These are phyloP conservation scores for Pseudogymnoascus sp. DNA, from an alignment of 2,329 filamentous ascomycete genomes.

Conservation along the genomic window DNA sequence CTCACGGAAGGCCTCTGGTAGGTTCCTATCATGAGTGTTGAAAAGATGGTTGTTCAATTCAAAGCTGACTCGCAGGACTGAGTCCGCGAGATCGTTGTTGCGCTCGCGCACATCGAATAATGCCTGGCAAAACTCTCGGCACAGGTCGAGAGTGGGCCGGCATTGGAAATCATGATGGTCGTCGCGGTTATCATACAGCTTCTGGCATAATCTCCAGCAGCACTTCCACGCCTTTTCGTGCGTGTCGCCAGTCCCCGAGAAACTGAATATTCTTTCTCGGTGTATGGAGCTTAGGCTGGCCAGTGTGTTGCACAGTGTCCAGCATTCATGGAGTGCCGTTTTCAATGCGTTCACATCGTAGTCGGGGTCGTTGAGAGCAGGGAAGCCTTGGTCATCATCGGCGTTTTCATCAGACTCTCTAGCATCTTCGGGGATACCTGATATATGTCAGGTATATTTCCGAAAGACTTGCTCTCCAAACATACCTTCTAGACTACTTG, in stretches of 20 bases:
- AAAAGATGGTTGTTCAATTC: conserved; percentile 94
- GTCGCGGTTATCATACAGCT: conserved; percentile 73
- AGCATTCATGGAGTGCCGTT: conserved; percentile 76
- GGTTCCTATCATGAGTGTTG: conserved; percentile 75
- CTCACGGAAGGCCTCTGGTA: conserved; percentile 82
- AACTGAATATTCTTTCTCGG: conserved; percentile 68
- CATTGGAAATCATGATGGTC: conserved; percentile 61
- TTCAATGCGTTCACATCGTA: conserved; percentile 60
- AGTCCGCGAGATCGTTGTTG: conserved; percentile 72
- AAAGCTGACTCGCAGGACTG: conserved; percentile 83
- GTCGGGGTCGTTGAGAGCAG: conserved; percentile 31
- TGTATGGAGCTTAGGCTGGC: conserved; percentile 79
- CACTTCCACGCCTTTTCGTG: conserved; percentile 88
- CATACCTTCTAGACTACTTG: conserved; percentile 71
- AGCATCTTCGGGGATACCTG: conserved; percentile 30
- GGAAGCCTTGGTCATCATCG: conserved; percentile 32
- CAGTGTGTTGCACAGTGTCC: conserved; percentile 87
- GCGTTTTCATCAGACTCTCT: conserved; percentile 45
- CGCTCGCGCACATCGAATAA: conserved; percentile 78
- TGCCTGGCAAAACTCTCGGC: conserved; percentile 84
- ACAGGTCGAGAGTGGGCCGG: conserved; percentile 71
- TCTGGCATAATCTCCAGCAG: conserved; percentile 88
- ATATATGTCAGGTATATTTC: conserved; percentile 21
- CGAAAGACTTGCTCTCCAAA: conserved; percentile 14
- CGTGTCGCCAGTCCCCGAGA: conserved; percentile 58